A percentile compares a stretch with the other conserved stretches of the same genome.
These are phyloP conservation scores for Psilocybe cubensis DNA, from an alignment of 768 basidiomycete species.

Conservation along the genomic window DNA sequence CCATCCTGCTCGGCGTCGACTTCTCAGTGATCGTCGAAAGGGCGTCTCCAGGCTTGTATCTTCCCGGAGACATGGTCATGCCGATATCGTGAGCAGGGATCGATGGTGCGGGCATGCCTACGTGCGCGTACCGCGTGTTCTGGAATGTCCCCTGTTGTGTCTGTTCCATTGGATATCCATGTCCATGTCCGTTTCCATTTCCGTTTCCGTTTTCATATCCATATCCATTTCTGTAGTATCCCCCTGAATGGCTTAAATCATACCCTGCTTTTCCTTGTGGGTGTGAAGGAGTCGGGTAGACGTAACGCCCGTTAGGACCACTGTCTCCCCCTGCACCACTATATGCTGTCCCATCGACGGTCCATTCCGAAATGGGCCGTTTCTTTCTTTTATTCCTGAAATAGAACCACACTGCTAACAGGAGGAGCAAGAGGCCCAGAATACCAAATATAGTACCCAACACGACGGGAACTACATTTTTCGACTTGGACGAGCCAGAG, in stretches of 20 bases:
- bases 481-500: constrained; percentile 17
- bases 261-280: neutral
- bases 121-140: constrained; percentile 20
- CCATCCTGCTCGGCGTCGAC: constrained; percentile 29
- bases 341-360: constrained; percentile 24
- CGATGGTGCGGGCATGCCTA: constrained; percentile 18
- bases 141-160: constrained; percentile 16
- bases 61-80: constrained; percentile 22
- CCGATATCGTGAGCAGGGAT: neutral
- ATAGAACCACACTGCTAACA: constrained; percentile 33
- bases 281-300: neutral
- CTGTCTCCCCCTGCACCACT: neutral
- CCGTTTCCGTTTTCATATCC: neutral
- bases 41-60: constrained; percentile 25
- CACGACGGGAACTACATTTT: constrained; percentile 32
- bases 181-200: neutral
- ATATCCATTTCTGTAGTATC: too few relatives aligned
- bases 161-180: constrained; percentile 10
- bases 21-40: constrained; percentile 34
- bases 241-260: neutral
- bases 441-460: constrained; percentile 37
- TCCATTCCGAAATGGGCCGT: constrained; percentile 39
- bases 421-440: constrained; percentile 33
- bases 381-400: constrained; percentile 23
- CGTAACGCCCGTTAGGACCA: neutral